Conservation (phyloP, 2,329 filamentous ascomycete genomes). For the Xylariaceae sp. region DNA sequence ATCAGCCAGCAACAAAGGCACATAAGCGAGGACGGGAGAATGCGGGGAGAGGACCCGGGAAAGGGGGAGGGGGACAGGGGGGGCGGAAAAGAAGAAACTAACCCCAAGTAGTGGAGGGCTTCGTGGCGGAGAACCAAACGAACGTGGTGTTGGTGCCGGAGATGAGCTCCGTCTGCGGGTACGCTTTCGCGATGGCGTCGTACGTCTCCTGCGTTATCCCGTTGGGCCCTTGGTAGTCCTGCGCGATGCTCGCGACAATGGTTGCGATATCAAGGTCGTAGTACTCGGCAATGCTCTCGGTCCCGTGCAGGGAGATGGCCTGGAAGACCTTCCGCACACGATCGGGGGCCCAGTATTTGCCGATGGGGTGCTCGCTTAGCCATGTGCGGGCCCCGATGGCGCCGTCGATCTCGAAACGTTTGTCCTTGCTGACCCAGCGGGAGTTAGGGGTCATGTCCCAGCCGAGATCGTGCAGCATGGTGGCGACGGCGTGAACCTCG, state of each 20-base stretch:
- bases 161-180: constrained; percentile 15
- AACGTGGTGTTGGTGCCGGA: constrained; percentile 19
- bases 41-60: no score
- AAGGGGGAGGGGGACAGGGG: background rate
- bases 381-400: constrained; percentile 21
- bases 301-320: constrained; percentile 16
- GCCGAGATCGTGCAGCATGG: constrained; percentile 21
- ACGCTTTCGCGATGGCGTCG: constrained; percentile 6
- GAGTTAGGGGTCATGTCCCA: constrained; percentile 18
- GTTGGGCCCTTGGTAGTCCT: constrained; percentile 16
- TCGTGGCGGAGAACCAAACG: constrained; percentile 15
- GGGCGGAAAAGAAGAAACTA: background rate
- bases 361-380: constrained; percentile 17
- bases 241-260: constrained; percentile 16
- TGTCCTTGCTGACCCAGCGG: constrained; percentile 18
- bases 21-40: background rate
- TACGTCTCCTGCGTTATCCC: constrained; percentile 7
- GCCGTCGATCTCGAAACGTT: constrained; percentile 24
- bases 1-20: background rate
- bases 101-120: constrained; percentile 17
- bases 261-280: constrained; percentile 13
- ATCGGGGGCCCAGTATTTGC: constrained; percentile 13
- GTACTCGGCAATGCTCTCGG: constrained; percentile 9
- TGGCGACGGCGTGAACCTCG: constrained; percentile 22
- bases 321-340: constrained; percentile 20